Evolutionary conservation across 2,329 filamentous ascomycete genomes (phyloP).

Genomic region (Venturia carpophila): DNA sequence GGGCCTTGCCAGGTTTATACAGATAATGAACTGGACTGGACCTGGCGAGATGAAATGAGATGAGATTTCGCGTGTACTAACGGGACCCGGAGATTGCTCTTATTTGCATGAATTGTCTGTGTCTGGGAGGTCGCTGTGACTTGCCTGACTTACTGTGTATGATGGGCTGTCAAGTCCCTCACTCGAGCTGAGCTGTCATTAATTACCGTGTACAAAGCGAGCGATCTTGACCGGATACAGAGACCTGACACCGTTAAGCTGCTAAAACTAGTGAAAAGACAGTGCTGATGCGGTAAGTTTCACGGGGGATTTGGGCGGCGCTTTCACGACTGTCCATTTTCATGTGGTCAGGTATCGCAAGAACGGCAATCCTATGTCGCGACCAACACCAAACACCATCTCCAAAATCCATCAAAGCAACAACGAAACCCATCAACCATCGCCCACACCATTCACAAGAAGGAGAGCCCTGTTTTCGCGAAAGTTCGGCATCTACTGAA

Average conservation of each 20-base stretch:
- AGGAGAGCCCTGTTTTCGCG: not conserved
- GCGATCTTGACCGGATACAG: too few species aligned
- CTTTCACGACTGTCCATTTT: not conserved
- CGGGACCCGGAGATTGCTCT: not conserved
- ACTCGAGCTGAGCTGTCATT: too few species aligned
- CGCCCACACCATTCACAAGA: not conserved
- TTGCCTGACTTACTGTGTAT: not conserved
- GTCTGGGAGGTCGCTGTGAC: not conserved
- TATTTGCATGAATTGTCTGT: not conserved
- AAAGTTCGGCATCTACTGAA: not conserved
- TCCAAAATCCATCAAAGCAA: not conserved
- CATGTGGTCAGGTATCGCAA: too few species aligned
- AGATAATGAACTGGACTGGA: not conserved
- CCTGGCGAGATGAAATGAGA: not conserved
- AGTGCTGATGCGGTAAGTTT: too few species aligned
- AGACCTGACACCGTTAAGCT: too few species aligned
- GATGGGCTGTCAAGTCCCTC: too few species aligned
- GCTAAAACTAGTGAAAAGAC: too few species aligned
- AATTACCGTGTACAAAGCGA: too few species aligned
- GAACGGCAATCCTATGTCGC: not conserved
- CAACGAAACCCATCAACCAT: not conserved
- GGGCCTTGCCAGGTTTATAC: slow-evolving; percentile 1
- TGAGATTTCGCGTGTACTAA: not conserved
- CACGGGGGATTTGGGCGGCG: not conserved
- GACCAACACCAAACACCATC: not conserved